Evolutionary conservation across 1,139 yeast species (phyloP).

Genomic region (Nakaseomyces delphensis): DNA sequence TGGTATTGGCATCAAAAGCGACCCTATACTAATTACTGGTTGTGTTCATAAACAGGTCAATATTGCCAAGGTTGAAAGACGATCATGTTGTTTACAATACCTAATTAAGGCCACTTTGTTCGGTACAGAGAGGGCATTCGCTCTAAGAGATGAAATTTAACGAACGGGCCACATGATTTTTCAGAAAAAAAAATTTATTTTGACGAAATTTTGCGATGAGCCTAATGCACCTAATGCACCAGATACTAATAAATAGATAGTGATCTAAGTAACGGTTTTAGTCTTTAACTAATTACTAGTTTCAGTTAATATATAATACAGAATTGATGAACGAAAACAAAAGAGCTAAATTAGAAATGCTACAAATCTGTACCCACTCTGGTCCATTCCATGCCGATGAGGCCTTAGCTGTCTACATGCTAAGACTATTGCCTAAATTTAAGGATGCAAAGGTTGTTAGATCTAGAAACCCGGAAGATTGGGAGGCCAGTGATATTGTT

Average conservation of each 20-base stretch:
- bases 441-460: slow-evolving; percentile 61
- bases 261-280: no score
- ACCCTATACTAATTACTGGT: no score
- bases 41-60: no score
- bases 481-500: slow-evolving; percentile 85
- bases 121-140: no score
- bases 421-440: slow-evolving; percentile 63
- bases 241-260: no score
- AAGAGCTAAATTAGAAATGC: slow-evolving; percentile 20
- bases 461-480: slow-evolving; percentile 70
- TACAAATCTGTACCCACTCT: slow-evolving; percentile 77
- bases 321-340: slow-evolving; percentile 14
- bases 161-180: slow-evolving; percentile 2
- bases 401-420: slow-evolving; percentile 87
- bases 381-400: slow-evolving; percentile 98
- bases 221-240: no score
- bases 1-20: no score
- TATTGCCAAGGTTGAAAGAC: no score
- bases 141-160: no score
- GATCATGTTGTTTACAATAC: no score
- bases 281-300: no score
- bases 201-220: slow-evolving; percentile 1
- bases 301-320: not conserved
- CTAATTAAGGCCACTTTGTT: no score
- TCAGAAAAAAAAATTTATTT: not conserved